phyloP scores from a whole-genome alignment of 2,329 filamentous ascomycete genomes.

The Colletotrichum graminicola region DNA sequence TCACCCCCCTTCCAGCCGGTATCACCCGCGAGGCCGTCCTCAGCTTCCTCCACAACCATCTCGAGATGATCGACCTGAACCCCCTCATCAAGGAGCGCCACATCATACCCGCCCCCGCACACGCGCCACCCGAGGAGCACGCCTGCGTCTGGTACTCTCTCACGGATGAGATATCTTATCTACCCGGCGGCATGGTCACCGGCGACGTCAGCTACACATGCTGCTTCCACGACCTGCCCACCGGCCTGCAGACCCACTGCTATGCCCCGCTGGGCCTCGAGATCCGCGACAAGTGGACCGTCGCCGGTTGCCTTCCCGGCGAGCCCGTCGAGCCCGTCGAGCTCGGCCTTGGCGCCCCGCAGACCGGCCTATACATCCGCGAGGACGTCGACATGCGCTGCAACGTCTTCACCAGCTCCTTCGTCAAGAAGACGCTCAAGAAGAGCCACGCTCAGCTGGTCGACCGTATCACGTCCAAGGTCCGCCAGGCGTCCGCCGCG shows the following conservation, averaged over 20 bases:
- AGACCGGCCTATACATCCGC: slow-evolving; percentile 80
- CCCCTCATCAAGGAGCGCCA: slow-evolving; percentile 82
- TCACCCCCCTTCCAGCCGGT: slow-evolving; percentile 79
- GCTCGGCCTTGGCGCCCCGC: slow-evolving; percentile 74
- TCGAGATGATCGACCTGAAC: slow-evolving; percentile 89
- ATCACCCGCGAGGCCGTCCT: slow-evolving; percentile 79
- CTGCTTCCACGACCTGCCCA: slow-evolving; percentile 80
- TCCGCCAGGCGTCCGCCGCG: slow-evolving; percentile 2
- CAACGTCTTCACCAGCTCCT: slow-evolving; percentile 79
- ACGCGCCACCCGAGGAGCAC: slow-evolving; percentile 78
- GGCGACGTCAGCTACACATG: slow-evolving; percentile 82
- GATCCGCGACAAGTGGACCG: slow-evolving; percentile 81
- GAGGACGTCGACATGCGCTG: slow-evolving; percentile 89
- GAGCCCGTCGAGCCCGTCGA: slow-evolving; percentile 76
- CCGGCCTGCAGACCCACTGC: slow-evolving; percentile 83
- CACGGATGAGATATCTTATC: slow-evolving; percentile 81
- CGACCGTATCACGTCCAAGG: slow-evolving; percentile 66
- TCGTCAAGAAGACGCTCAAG: slow-evolving; percentile 86
- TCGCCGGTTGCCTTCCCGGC: slow-evolving; percentile 78
- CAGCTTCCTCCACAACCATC: slow-evolving; percentile 81
- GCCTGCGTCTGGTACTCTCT: slow-evolving; percentile 82
- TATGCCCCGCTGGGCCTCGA: slow-evolving; percentile 87
- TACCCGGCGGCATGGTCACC: slow-evolving; percentile 74
- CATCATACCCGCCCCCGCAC: slow-evolving; percentile 74
- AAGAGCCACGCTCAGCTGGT: slow-evolving; percentile 80